Base-by-base conservation (phyloP, 352 stramenopile species). In the Nothophytophthora sp. region DNA sequence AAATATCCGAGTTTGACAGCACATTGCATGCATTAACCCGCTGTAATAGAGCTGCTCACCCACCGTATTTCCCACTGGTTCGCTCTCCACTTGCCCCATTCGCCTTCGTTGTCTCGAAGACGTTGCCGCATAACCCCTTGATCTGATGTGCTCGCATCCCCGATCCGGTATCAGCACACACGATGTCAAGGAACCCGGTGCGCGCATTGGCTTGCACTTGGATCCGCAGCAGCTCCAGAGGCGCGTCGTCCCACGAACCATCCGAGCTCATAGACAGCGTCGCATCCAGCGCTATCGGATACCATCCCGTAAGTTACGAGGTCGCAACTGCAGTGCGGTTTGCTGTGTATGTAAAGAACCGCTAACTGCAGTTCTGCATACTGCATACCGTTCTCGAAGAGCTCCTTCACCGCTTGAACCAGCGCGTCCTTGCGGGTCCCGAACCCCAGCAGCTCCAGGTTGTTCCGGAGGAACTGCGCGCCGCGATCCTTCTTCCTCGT, bases 391-490 rank as follows among this genome's bases (percentile, higher is more conserved):
- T 93, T 93, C 52, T 93, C 83, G 20, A 92, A 89, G 38, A 93
- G 67, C 58, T 93, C 83, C 48, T 92, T 92, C 9, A 87, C 75
- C 9, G 74, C 69, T 56, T 93, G 83, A 12, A 92, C 70, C 8
- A 93, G 58, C 38, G 81, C 83, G 25, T 87, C 72, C 22, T 59
- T 63, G 35, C 60, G 49, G 15, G 51, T 80, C 9, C 75, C 81
- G 47, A 93, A 93, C 41, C 83, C 83, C 46, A 94, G 55, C 18
- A 94, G 50, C 59, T 79, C 80, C 46, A 94, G 60, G 54, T 94
- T 90, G 33, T 53, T 62, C 25, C 63, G 63, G 16, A 94, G 48
- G 42, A 94, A 94, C 32, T 73, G 70, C 58, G 63, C 69, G 37
- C 62, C 62, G 13, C 67, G 63, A 18, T 70, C 59, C 35, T 27